Conservation (phyloP, 352 stramenopile genomes). For the Phytophthora hibernalis region DNA sequence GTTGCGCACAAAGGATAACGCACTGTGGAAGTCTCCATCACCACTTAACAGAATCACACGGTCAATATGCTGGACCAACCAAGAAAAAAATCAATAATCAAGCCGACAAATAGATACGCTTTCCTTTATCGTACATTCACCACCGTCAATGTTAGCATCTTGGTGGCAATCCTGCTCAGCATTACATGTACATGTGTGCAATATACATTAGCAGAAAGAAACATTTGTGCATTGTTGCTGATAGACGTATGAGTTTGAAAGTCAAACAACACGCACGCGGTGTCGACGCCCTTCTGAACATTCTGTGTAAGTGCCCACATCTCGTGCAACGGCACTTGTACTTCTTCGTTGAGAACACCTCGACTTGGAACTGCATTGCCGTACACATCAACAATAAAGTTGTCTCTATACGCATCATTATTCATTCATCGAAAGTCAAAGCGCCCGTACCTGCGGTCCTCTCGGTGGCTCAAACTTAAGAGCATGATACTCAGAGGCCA, state of each 20-base stretch:
- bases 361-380: constrained; percentile 64
- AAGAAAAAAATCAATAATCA: background rate
- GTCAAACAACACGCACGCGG: constrained; percentile 46
- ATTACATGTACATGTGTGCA: too few relatives aligned
- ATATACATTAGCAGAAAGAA: background rate
- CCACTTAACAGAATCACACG: constrained; percentile 31
- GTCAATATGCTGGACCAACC: constrained; percentile 2
- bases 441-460: constrained; percentile 58
- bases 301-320: constrained; percentile 62
- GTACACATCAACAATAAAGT: background rate
- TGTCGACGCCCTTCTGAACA: constrained; percentile 82
- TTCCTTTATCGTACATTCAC: constrained; percentile 46
- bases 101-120: background rate
- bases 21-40: constrained; percentile 81
- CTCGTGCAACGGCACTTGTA: constrained; percentile 61
- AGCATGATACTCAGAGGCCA: constrained; percentile 45
- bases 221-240: too few relatives aligned
- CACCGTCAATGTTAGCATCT: constrained; percentile 66
- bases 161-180: constrained; percentile 68
- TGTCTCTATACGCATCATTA: background rate
- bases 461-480: constrained; percentile 64
- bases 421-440: background rate
- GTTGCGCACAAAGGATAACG: constrained; percentile 67
- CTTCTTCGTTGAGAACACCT: constrained; percentile 73
- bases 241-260: too few relatives aligned